Evolutionary conservation across 129 eudicot genomes (phyloP).

Genomic region (Escallonia rubra): DNA sequence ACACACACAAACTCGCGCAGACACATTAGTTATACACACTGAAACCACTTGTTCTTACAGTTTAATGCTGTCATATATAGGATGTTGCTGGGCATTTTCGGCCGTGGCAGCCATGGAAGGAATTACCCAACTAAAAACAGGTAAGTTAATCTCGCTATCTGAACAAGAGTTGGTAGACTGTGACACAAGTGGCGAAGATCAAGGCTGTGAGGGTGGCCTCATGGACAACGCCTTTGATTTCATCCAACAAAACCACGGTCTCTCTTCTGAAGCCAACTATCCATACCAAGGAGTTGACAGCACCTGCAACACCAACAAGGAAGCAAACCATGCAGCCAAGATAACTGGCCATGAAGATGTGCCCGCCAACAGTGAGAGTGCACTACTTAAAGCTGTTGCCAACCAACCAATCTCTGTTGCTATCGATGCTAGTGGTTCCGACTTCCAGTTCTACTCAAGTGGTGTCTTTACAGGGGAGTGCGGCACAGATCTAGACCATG

Average conservation of each 20-base stretch:
- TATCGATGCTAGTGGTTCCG: not conserved
- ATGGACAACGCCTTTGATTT: constrained; percentile 2
- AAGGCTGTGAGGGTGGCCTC: not conserved
- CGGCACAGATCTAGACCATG: constrained; percentile 10
- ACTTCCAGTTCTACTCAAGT: constrained; percentile 8
- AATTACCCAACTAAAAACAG: not conserved
- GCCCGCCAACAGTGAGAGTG: not conserved
- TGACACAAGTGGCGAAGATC: constrained; percentile 4
- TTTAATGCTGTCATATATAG: not conserved
- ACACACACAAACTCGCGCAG: too few relatives aligned
- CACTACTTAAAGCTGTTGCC: not conserved
- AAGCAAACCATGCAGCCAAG: not conserved
- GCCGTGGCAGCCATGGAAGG: constrained; percentile 4
- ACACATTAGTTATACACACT: too few relatives aligned
- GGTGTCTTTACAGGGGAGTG: constrained; percentile 8
- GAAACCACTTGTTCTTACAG: not conserved
- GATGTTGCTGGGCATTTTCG: constrained; percentile 4
- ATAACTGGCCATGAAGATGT: not conserved
- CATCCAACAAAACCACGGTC: not conserved
- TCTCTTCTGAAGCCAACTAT: not conserved
- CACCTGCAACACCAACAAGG: constrained; percentile 4
- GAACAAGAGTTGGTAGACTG: constrained; percentile 3
- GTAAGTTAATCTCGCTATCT: not conserved
- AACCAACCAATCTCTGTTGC: constrained; percentile 1
- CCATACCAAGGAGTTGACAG: constrained; percentile 4